These are phyloP conservation scores for Rhododendron griersonianum DNA, from an alignment of 148 eudicot species.

Conservation along the genomic window DNA sequence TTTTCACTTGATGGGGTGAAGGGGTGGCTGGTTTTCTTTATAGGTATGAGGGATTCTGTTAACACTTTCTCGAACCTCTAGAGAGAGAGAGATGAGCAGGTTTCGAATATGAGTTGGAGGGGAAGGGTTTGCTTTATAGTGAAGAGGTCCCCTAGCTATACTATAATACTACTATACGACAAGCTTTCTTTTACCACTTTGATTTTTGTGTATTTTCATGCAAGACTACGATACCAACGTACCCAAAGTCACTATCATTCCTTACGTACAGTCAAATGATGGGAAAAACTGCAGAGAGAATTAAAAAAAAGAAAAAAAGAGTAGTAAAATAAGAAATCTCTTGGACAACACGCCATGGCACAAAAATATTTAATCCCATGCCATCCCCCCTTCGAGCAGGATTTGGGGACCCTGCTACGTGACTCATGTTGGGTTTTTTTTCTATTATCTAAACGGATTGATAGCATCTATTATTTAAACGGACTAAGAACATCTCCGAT, in stretches of 20 bases:
- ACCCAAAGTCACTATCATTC: slow-evolving; percentile 8
- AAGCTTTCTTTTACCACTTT: slow-evolving; percentile 2
- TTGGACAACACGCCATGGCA: neutral
- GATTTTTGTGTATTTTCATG: slow-evolving; percentile 25
- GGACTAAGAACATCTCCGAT: no score
- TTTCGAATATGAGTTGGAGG: slow-evolving; percentile 8
- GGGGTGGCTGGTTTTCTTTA: slow-evolving; percentile 40
- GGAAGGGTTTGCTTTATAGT: slow-evolving; percentile 7
- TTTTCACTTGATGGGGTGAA: slow-evolving; percentile 19
- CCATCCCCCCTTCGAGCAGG: neutral
- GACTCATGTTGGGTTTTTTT: no score
- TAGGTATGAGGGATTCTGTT: slow-evolving; percentile 37
- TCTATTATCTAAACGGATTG: no score
- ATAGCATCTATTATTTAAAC: no score
- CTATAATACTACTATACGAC: neutral
- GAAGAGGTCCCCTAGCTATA: neutral
- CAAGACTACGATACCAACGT: neutral
- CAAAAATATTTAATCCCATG: neutral
- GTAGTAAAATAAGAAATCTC: neutral
- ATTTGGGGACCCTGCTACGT: no score
- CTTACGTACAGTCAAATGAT: slow-evolving; percentile 13
- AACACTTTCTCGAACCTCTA: slow-evolving; percentile 38
- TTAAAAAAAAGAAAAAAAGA: neutral
- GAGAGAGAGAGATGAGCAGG: neutral
- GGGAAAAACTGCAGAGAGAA: neutral